Evolutionary conservation across 139 green algal species (phyloP).

Genomic region (Monoraphidium neglectum): DNA sequence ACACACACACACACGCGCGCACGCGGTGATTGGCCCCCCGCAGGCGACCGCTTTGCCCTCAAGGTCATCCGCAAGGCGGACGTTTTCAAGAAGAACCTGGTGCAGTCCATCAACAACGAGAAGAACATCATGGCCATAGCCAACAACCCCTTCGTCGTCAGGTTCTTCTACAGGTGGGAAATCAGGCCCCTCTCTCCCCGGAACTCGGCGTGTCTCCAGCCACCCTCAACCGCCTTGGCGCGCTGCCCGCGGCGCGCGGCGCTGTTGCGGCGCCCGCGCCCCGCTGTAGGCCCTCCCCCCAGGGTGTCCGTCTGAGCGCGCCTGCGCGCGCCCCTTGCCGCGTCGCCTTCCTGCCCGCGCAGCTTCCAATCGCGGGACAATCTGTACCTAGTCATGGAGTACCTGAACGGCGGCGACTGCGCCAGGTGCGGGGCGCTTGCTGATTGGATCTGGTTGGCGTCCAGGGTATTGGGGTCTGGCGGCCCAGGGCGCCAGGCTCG

Average conservation of each 20-base stretch:
- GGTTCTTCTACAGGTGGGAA: conserved; percentile 82
- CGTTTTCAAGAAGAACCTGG: conserved; percentile 96
- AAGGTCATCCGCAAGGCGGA: conserved; percentile 93
- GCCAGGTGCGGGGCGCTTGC: conserved; percentile 42
- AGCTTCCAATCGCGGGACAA: conserved; percentile 88
- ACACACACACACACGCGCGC: too few species aligned
- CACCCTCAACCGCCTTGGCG: too few species aligned
- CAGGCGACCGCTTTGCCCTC: conserved; percentile 59
- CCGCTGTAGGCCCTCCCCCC: too few species aligned
- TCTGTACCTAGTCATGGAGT: conserved; percentile 99
- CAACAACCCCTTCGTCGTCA: conserved; percentile 88
- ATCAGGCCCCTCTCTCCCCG: too few species aligned
- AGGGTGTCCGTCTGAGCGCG: neutral
- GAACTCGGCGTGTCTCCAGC: too few species aligned
- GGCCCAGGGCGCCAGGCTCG: too few species aligned
- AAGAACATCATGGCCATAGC: conserved; percentile 91
- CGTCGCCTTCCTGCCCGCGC: neutral
- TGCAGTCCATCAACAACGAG: conserved; percentile 89
- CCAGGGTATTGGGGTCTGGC: neutral
- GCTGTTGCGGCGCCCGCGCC: too few species aligned
- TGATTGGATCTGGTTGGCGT: neutral
- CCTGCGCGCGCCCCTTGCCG: neutral
- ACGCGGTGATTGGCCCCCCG: neutral
- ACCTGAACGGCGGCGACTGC: conserved; percentile 88
- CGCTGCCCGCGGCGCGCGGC: too few species aligned